phyloP scores from a whole-genome alignment of 176 grass and related monocot species.

The Calamus simplicifolius region DNA sequence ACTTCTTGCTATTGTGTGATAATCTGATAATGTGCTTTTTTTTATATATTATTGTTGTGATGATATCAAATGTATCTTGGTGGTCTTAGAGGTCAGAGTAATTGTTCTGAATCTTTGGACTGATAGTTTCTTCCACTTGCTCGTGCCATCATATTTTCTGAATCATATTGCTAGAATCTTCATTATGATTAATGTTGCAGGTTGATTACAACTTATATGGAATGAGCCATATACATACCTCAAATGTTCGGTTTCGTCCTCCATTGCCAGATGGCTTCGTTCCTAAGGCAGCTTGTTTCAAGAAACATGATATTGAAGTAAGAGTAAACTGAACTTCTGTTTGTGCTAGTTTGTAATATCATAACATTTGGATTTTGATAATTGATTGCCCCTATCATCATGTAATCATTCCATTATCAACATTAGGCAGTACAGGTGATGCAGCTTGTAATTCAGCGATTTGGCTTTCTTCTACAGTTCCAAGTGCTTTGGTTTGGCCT shows the following conservation, averaged over 20 bases:
- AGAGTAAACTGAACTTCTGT: conserved; percentile 17
- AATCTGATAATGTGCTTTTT: too few relatives aligned
- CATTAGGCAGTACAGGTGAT: conserved; percentile 49
- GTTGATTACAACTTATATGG: conserved; percentile 97
- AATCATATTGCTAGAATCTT: background rate
- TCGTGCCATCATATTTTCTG: too few relatives aligned
- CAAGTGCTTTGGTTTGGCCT: conserved; percentile 47
- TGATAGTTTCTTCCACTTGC: too few relatives aligned
- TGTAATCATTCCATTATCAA: conserved; percentile 11
- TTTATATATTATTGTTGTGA: too few relatives aligned
- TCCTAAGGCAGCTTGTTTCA: conserved; percentile 27
- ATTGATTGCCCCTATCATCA: conserved; percentile 6
- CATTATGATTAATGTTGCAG: conserved; percentile 43
- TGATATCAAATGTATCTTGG: too few relatives aligned
- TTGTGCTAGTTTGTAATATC: conserved; percentile 5
- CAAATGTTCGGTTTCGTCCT: conserved; percentile 74
- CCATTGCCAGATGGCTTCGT: conserved; percentile 69
- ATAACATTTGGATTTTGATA: too few relatives aligned
- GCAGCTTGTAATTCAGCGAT: conserved; percentile 33
- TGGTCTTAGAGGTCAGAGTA: too few relatives aligned
- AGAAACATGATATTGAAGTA: conserved; percentile 24
- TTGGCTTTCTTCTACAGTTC: conserved; percentile 72
- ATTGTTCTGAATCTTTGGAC: too few relatives aligned
- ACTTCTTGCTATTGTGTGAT: too few relatives aligned
- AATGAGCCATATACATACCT: conserved; percentile 91